These are phyloP conservation scores for Saraca asoca DNA, from an alignment of 331 rosid species.

Conservation along the genomic window DNA sequence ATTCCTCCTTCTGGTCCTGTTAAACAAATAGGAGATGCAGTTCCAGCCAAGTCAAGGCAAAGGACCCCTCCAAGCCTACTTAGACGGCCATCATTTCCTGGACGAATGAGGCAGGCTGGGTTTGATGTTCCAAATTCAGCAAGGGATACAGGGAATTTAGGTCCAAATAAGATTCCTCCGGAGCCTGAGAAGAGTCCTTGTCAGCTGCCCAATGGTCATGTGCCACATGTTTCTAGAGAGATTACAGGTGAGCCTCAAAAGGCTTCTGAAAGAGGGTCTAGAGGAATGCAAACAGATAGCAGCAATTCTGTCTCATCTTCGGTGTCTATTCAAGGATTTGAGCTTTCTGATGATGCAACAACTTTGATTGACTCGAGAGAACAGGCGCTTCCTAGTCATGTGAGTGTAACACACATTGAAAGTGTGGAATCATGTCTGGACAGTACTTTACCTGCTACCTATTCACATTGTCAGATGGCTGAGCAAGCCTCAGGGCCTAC, in stretches of 20 bases:
- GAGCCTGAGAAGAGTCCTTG: constrained; percentile 51
- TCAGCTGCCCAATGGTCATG: constrained; percentile 50
- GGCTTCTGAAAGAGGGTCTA: constrained; percentile 54
- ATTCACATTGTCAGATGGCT: constrained; percentile 45
- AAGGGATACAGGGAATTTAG: constrained; percentile 42
- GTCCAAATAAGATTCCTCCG: constrained; percentile 48
- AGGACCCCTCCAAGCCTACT: constrained; percentile 73
- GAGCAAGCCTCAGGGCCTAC: constrained; percentile 31
- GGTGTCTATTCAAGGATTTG: constrained; percentile 80
- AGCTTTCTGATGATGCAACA: constrained; percentile 73
- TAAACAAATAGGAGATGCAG: constrained; percentile 77
- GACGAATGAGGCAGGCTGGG: constrained; percentile 60
- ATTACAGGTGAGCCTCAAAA: constrained; percentile 47
- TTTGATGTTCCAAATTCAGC: constrained; percentile 55
- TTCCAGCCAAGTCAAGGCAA: constrained; percentile 68
- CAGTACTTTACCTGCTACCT: constrained; percentile 39
- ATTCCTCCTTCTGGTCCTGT: constrained; percentile 55
- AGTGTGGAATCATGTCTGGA: constrained; percentile 44
- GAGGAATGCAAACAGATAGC: constrained; percentile 75
- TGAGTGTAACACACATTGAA: constrained; percentile 36
- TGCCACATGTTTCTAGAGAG: constrained; percentile 45
- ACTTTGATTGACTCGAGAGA: constrained; percentile 60
- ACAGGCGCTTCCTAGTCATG: constrained; percentile 47
- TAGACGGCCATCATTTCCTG: constrained; percentile 64
- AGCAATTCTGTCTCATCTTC: constrained; percentile 79